A percentile compares a stretch with the other conserved stretches of the same genome.
Evolutionary conservation across 805 yeast species (phyloP).

Genomic region (Yarrowia yakushimensis): DNA sequence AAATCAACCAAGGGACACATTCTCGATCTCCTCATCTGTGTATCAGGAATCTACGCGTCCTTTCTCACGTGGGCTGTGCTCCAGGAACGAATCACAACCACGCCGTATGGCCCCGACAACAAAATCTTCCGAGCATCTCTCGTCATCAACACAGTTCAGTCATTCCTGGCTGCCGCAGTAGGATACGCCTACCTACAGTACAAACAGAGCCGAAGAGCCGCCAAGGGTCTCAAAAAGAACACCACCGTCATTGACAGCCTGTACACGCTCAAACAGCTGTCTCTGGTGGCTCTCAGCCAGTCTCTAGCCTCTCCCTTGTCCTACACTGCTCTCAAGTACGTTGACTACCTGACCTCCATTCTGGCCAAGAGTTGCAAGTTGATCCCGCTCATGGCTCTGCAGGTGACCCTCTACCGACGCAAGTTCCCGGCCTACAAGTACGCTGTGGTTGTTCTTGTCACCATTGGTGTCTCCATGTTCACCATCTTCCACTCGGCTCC

Average conservation of each 20-base stretch:
- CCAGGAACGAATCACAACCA: slow-evolving; percentile 82
- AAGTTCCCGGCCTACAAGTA: slow-evolving; percentile 73
- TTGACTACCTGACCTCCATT: slow-evolving; percentile 78
- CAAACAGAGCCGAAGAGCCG: slow-evolving; percentile 29
- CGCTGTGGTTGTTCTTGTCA: slow-evolving; percentile 71
- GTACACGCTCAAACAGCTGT: slow-evolving; percentile 3
- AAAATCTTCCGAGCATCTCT: slow-evolving; percentile 70
- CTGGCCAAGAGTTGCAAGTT: slow-evolving; percentile 91
- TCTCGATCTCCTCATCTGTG: slow-evolving; percentile 36
- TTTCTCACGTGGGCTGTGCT: slow-evolving; percentile 89
- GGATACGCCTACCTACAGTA: slow-evolving; percentile 57
- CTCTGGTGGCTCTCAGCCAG: slow-evolving; percentile 49
- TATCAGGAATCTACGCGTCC: slow-evolving; percentile 74
- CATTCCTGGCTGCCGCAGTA: slow-evolving; percentile 63
- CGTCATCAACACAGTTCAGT: slow-evolving; percentile 72
- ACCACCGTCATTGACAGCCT: not conserved
- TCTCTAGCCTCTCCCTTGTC: slow-evolving; percentile 82
- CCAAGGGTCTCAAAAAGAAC: slow-evolving; percentile 28
- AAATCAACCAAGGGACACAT: slow-evolving; percentile 14
- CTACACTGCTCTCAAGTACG: slow-evolving; percentile 70
- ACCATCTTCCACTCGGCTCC: slow-evolving; percentile 50
- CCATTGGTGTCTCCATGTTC: slow-evolving; percentile 77
- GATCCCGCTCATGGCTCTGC: slow-evolving; percentile 90
- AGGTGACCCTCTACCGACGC: slow-evolving; percentile 63
- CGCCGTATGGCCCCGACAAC: slow-evolving; percentile 58